Percentiles rank a stretch among this genome's conserved stretches.
Conservation (phyloP, 306 rosid genomes). For the Cucurbita moschata region DNA sequence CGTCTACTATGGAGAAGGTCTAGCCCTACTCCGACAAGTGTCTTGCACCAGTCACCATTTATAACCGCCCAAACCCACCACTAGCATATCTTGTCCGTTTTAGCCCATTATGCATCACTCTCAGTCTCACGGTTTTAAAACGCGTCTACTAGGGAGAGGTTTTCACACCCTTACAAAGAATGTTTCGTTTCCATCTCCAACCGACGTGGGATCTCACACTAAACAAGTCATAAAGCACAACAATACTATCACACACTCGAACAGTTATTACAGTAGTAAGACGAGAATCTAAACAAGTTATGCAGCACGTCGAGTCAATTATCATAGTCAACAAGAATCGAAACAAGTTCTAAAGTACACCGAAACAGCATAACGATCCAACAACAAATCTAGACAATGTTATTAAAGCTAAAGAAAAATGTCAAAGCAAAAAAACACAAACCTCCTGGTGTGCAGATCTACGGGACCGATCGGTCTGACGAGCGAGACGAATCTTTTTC, state of each 20-base stretch:
- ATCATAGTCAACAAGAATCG: not conserved
- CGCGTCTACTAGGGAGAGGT: no score
- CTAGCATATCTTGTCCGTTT: no score
- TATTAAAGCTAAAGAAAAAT: not conserved
- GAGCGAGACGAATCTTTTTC: constrained; percentile 95
- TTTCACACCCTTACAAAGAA: no score
- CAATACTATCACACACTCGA: not conserved
- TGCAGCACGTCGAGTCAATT: not conserved
- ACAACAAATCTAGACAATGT: not conserved
- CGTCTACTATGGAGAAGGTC: no score
- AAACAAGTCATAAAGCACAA: not conserved
- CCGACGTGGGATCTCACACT: no score
- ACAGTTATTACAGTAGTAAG: not conserved
- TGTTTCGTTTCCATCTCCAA: no score
- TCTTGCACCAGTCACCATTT: no score
- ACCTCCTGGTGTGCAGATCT: constrained; percentile 99
- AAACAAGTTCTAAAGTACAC: not conserved
- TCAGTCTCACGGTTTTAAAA: no score
- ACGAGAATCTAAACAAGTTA: not conserved
- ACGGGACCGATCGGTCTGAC: constrained; percentile 85
- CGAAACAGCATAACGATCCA: not conserved
- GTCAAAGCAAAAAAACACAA: constrained; percentile 10
- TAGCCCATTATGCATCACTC: no score
- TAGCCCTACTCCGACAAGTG: no score
- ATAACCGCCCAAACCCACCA: no score